Percentiles rank a stretch among this genome's conserved stretches.
Evolutionary conservation across 108 stramenopile species (phyloP).

Genomic region (Skeletonema marinoi): DNA sequence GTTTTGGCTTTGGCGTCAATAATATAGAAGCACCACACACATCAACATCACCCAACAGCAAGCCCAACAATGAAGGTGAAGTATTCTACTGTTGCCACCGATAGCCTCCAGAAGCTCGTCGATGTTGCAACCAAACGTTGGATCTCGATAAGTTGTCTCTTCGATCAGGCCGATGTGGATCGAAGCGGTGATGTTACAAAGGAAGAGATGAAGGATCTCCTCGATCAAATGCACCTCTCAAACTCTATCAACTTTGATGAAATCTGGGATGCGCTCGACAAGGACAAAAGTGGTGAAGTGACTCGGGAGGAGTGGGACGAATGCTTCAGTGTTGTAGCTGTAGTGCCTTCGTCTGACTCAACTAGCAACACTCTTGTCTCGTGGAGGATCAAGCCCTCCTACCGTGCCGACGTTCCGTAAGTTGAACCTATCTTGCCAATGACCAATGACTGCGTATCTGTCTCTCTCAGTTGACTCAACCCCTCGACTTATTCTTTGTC

Average conservation of each 20-base stretch:
- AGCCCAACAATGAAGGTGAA: constrained; percentile 4
- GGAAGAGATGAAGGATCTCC: constrained; percentile 10
- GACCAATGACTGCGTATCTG: constrained; percentile 1
- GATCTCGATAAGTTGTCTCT: constrained; percentile 3
- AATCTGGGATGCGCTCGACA: constrained; percentile 8
- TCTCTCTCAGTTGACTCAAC: too few species aligned
- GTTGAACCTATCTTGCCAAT: constrained; percentile 9
- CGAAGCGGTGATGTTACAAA: constrained; percentile 4
- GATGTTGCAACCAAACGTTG: constrained; percentile 9
- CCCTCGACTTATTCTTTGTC: too few species aligned
- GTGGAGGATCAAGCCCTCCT: constrained; percentile 8
- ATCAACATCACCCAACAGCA: not conserved
- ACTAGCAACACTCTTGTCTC: constrained; percentile 4
- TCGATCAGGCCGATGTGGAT: constrained; percentile 8
- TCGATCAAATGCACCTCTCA: constrained; percentile 7
- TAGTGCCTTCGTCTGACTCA: constrained; percentile 10
- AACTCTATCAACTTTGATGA: constrained; percentile 7
- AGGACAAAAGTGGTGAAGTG: constrained; percentile 10
- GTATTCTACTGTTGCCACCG: constrained; percentile 5
- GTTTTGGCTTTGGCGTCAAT: too few species aligned
- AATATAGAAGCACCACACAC: too few species aligned
- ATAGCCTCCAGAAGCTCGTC: constrained; percentile 10
- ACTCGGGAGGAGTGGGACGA: constrained; percentile 7
- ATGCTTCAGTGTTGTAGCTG: not conserved
- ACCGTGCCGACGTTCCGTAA: constrained; percentile 4